phyloP scores from a whole-genome alignment of 345 rosid genomes.

The Eucalyptus curtisii region DNA sequence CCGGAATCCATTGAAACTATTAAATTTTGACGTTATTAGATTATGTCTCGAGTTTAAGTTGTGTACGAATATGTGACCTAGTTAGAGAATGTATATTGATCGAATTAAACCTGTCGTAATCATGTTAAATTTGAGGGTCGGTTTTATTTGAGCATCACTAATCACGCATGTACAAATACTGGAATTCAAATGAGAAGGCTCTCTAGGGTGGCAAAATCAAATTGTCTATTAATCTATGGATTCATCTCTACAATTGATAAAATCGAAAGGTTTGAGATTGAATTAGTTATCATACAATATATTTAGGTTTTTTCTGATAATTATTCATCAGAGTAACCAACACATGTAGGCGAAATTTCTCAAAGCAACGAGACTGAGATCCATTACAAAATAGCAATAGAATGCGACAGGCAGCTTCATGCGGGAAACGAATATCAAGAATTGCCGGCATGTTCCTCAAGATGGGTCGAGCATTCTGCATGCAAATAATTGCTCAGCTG shows the following conservation, averaged over 20 bases:
- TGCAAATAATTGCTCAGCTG: neutral
- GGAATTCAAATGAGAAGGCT: neutral
- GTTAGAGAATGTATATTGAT: neutral
- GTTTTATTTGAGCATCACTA: neutral
- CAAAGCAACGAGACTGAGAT: neutral
- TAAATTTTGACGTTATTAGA: neutral
- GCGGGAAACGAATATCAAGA: neutral
- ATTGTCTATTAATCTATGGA: neutral
- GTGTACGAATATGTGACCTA: accelerated
- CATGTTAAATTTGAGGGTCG: neutral
- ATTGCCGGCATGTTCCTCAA: neutral
- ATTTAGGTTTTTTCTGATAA: too few relatives aligned
- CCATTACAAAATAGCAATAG: neutral
- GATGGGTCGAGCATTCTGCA: neutral
- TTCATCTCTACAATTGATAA: too few relatives aligned
- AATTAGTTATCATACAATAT: accelerated
- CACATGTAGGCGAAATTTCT: neutral
- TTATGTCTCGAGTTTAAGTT: neutral
- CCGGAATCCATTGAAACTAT: neutral
- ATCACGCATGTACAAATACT: neutral
- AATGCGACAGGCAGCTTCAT: neutral
- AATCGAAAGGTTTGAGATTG: too few relatives aligned
- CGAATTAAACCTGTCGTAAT: neutral
- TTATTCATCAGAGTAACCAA: neutral
- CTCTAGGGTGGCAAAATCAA: neutral